Conservation (phyloP, 2,329 filamentous ascomycete genomes). For the Rutstroemia sp. region DNA sequence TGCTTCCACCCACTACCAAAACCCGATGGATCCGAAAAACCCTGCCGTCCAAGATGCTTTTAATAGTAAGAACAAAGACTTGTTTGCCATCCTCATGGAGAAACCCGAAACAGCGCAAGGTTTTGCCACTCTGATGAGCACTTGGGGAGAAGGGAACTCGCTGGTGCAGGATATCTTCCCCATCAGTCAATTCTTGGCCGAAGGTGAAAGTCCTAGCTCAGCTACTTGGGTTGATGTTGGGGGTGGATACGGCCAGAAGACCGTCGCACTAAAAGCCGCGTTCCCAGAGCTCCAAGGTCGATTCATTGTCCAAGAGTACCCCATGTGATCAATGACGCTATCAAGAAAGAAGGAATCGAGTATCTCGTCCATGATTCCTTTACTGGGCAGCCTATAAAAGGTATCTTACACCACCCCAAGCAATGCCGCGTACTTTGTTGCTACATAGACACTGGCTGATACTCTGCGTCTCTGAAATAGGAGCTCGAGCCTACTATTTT, state of each 20-base stretch:
- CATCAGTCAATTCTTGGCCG: not conserved
- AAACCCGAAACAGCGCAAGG: not conserved
- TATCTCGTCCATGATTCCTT: constrained; percentile 25
- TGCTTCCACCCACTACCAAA: not conserved
- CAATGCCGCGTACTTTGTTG: not conserved
- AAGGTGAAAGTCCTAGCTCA: not conserved
- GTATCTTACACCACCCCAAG: not conserved
- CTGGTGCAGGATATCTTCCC: not conserved
- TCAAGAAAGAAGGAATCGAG: constrained; percentile 9
- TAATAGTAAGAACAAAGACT: not conserved
- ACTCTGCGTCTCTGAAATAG: not conserved
- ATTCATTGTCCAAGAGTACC: not conserved
- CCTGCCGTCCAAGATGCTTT: not conserved
- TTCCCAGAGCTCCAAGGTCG: not conserved
- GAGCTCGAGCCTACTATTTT: not conserved
- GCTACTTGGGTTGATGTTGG: not conserved
- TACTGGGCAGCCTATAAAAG: constrained; percentile 23
- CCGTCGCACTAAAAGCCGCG: not conserved
- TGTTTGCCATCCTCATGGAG: not conserved
- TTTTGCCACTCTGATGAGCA: not conserved
- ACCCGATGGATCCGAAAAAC: not conserved
- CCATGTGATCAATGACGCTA: not conserved
- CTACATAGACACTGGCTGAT: not conserved
- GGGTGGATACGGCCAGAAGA: not conserved
- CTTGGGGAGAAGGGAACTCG: not conserved